Base-by-base conservation (phyloP, 2,329 filamentous ascomycete genomes). In the Alternaria gaisen region DNA sequence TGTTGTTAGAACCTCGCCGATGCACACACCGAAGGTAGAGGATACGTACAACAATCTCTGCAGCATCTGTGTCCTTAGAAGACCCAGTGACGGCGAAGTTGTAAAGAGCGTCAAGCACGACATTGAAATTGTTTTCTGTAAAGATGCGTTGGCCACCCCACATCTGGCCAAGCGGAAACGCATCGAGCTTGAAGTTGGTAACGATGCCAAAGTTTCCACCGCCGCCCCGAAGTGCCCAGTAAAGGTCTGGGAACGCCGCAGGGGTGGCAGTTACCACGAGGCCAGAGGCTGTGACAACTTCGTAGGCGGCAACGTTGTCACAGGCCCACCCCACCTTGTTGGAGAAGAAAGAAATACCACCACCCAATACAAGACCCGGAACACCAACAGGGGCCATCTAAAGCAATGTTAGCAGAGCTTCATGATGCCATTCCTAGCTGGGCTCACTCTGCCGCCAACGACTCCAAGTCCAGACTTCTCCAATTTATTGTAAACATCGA, bases 251-350 rank as follows among this genome's bases (percentile, higher is more conserved):
- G 41, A 50, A 66, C 30, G n/a, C 57, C 11, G 61, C 80, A 65
- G 57, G 64, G 75, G 46, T 62, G 8, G 53, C 46, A 14, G 67
- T 70, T 20, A 83, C 71, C 53, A 80, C 79, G 7, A 64, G 58
- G 7, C 62, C 55, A 53, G 82, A 72, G 1, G 78, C 80, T 4
- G 83, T 77, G 2, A 81, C 81, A 47, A 67, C 53, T 24, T 67
- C 65, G 36, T 61, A 67, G 69, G 64, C 24, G 6, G 67, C 65
- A 14, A 80, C 72, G 42, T 73, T 76, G 55, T 80, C 68, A n/a
- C 63, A 68, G 4, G 67, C 68, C 56, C 60, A 66, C 10, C 72
- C 72, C 18, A 61, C 52, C 28, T 60, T 60, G 53, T 69, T 68
- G 2, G 67, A 68, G 60, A 71, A 72, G 50, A 65, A 67, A 5